phyloP scores from a whole-genome alignment of 78 protist genomes.

The Dictyostelium discoideum region dicty_2.7 NC_007090.3:2375501-2376000 shows the following conservation, averaged over 20 bases:
- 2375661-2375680: slow-evolving; percentile 2
- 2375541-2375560: slow-evolving; percentile 8
- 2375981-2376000: neutral
- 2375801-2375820: too few relatives aligned
- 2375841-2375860: too few relatives aligned
- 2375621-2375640: slow-evolving; percentile 24
- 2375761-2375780: slow-evolving; percentile 7
- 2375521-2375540: neutral
- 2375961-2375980: neutral
- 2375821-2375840: neutral
- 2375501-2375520: slow-evolving; percentile 35
- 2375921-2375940: neutral
- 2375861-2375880: too few relatives aligned
- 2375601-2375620: slow-evolving; percentile 28
- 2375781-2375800: neutral
- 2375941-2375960: neutral
- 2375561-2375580: neutral
- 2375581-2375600: slow-evolving; percentile 20
- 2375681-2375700: neutral
- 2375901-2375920: neutral
- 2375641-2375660: neutral
- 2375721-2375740: slow-evolving; percentile 13
- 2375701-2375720: slow-evolving; percentile 43
- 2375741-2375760: slow-evolving; percentile 5
- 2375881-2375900: neutral